Conservation (phyloP, 1,284 basidiomycete genomes). For the Ceratobasidium sp. region DNA sequence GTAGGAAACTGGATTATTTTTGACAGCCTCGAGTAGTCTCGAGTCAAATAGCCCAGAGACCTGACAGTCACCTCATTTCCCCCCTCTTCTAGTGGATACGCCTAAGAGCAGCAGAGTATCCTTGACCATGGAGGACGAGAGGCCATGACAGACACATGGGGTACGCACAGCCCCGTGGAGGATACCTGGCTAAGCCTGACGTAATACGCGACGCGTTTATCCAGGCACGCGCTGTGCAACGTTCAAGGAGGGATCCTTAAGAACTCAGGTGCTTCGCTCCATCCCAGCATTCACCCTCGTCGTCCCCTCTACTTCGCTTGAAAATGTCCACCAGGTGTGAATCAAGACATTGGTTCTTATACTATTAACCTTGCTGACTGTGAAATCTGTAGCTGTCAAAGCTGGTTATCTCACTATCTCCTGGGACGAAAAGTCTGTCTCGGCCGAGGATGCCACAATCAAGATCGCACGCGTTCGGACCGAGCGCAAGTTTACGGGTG, state of each 20-base stretch:
- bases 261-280: neutral
- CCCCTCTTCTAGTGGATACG: too few relatives aligned
- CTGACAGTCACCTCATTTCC: too few relatives aligned
- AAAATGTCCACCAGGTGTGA: constrained; percentile 32
- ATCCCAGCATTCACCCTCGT: neutral
- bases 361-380: neutral
- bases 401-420: constrained; percentile 16
- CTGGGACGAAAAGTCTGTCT: constrained; percentile 45
- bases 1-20: neutral
- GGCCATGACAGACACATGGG: too few relatives aligned
- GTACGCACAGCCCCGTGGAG: too few relatives aligned
- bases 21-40: neutral
- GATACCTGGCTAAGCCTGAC: constrained; percentile 3
- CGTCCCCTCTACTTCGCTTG: too few relatives aligned
- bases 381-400: constrained; percentile 4
- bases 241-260: neutral
- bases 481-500: constrained; percentile 48
- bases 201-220: constrained; percentile 17
- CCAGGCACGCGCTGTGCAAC: neutral
- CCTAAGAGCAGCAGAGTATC: too few relatives aligned
- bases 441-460: constrained; percentile 24
- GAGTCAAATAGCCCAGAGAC: too few relatives aligned
- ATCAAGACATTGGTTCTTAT: neutral
- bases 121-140: too few relatives aligned
- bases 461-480: constrained; percentile 44